These are phyloP conservation scores for Metschnikowia chrysomelidarum DNA, from an alignment of 805 yeast species.

Conservation along the genomic window DNA sequence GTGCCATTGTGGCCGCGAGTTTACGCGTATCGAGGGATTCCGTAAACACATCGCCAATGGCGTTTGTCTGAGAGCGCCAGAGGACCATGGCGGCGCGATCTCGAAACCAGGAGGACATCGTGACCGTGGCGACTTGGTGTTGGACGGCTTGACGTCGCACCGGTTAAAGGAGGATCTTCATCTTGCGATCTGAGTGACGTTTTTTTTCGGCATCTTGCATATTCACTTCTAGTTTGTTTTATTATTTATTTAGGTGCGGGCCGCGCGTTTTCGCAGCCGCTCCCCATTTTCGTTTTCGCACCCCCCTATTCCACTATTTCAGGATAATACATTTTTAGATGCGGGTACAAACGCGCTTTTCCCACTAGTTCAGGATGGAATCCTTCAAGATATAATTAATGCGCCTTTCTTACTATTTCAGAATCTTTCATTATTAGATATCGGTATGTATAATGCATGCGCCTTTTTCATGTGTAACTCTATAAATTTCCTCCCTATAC, in stretches of 20 bases:
- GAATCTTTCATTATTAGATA: too few relatives aligned
- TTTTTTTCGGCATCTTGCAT: slow-evolving; percentile 3
- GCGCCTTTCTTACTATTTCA: too few relatives aligned
- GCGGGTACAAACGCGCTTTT: too few relatives aligned
- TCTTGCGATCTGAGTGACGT: slow-evolving; percentile 4
- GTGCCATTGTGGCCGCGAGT: slow-evolving; percentile 94
- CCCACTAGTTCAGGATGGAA: too few relatives aligned
- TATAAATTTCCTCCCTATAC: too few relatives aligned
- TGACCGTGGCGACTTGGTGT: slow-evolving; percentile 10
- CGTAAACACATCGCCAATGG: slow-evolving; percentile 64
- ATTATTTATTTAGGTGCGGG: not conserved
- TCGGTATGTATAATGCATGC: too few relatives aligned
- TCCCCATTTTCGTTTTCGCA: too few relatives aligned
- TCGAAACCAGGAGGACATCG: slow-evolving; percentile 16
- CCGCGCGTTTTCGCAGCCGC: too few relatives aligned
- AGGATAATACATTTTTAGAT: too few relatives aligned
- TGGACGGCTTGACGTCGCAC: slow-evolving; percentile 19
- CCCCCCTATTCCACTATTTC: too few relatives aligned
- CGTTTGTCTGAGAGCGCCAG: slow-evolving; percentile 11
- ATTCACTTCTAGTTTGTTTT: slow-evolving; percentile 9
- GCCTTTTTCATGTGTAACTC: too few relatives aligned
- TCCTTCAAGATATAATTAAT: too few relatives aligned
- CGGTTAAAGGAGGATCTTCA: slow-evolving; percentile 19
- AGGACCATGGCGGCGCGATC: slow-evolving; percentile 9
- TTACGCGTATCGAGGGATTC: slow-evolving; percentile 86